Evolutionary conservation across 768 basidiomycete species (phyloP).

Genomic region (Serendipita sp.): DNA sequence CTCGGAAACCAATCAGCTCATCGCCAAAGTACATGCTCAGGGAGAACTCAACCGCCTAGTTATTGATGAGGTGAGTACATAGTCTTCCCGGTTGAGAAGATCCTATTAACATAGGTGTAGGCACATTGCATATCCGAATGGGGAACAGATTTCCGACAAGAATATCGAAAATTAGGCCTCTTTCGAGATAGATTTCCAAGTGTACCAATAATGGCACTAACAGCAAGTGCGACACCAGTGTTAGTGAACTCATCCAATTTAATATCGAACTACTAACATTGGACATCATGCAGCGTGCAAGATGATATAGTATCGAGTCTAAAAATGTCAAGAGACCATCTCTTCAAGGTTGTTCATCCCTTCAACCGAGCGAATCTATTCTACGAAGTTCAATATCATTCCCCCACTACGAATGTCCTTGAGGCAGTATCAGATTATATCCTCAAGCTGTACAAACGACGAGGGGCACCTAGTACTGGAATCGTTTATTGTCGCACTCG

Average conservation of each 20-base stretch:
- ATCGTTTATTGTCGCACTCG: conserved; percentile 66
- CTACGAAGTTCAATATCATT: conserved; percentile 64
- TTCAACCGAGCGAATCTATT: conserved; percentile 69
- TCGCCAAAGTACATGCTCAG: conserved; percentile 35
- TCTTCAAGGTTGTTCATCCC: conserved; percentile 54
- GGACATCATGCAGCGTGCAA: conserved; percentile 37
- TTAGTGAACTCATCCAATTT: conserved; percentile 19
- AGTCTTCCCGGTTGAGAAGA: not conserved
- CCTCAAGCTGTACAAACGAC: conserved; percentile 38
- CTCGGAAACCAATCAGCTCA: conserved; percentile 32
- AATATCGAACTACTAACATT: not conserved
- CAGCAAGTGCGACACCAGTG: conserved; percentile 64
- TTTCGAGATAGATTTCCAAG: conserved; percentile 49
- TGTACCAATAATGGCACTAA: conserved; percentile 77
- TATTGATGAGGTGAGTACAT: conserved; percentile 50
- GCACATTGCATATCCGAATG: conserved; percentile 82
- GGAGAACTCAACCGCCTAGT: conserved; percentile 54
- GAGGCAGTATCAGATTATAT: conserved; percentile 46
- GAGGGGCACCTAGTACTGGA: conserved; percentile 45
- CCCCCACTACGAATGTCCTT: conserved; percentile 27
- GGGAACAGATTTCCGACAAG: conserved; percentile 65
- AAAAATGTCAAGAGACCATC: conserved; percentile 35
- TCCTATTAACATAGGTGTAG: conserved; percentile 19
- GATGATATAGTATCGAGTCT: conserved; percentile 54
- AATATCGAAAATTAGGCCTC: conserved; percentile 53